Conservation (phyloP, 352 stramenopile genomes). For the Aphanomyces euteiches region DNA sequence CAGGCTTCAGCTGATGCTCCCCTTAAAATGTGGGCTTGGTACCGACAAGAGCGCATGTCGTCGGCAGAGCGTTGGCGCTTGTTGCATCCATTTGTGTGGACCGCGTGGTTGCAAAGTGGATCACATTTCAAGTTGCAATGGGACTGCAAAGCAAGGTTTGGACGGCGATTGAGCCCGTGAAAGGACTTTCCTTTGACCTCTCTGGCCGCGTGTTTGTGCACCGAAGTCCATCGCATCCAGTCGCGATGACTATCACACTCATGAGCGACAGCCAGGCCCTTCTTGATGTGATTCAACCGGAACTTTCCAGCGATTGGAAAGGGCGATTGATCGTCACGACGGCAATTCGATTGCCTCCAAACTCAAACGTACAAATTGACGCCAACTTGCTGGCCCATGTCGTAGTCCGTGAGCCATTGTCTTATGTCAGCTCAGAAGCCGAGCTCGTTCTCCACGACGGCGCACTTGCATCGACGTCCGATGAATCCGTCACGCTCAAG, state of each 20-base stretch:
- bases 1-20: too few species aligned
- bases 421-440: background rate
- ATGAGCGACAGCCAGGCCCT: background rate
- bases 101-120: too few species aligned
- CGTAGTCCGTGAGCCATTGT: background rate
- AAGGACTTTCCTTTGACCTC: constrained; percentile 11
- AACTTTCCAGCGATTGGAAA: background rate
- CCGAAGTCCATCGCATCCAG: background rate
- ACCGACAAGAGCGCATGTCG: too few species aligned
- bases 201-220: constrained; percentile 13
- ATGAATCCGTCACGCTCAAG: background rate
- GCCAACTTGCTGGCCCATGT: constrained; percentile 5
- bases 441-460: background rate
- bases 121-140: too few species aligned
- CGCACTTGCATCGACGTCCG: background rate
- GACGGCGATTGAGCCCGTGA: too few species aligned
- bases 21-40: too few species aligned
- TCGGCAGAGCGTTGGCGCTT: too few species aligned
- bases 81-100: too few species aligned
- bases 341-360: too few species aligned
- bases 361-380: constrained; percentile 4
- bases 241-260: background rate
- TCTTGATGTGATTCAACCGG: background rate
- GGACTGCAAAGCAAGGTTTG: too few species aligned
- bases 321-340: background rate